A percentile compares a stretch with the other conserved stretches of the same genome.
phyloP scores from a whole-genome alignment of 306 rosid species.

The Betula pendula region DNA sequence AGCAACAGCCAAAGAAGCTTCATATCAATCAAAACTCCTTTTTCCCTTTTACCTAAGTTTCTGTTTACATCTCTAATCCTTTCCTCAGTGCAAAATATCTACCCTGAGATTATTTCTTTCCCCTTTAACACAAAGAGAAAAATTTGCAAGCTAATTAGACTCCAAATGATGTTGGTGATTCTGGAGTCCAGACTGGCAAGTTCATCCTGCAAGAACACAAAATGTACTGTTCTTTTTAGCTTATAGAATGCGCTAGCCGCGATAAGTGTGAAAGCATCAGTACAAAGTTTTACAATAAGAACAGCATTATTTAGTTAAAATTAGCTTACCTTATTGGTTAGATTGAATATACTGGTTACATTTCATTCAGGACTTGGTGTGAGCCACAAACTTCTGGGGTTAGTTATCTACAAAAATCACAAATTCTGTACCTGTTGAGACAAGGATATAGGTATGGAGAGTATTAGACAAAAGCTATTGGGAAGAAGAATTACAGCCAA shows the following conservation, averaged over 20 bases:
- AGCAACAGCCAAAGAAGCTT: constrained; percentile 38
- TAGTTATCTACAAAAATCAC: constrained; percentile 32
- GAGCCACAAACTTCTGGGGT: constrained; percentile 29
- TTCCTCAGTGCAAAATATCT: constrained; percentile 11
- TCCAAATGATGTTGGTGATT: constrained; percentile 18
- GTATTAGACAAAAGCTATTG: constrained; percentile 28
- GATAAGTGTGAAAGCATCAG: neutral
- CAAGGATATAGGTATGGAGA: constrained; percentile 25
- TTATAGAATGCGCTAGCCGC: neutral
- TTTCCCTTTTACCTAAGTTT: constrained; percentile 45
- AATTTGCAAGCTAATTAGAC: constrained; percentile 3
- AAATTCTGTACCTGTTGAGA: constrained; percentile 39
- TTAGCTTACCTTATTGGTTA: constrained; percentile 31
- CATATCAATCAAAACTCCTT: constrained; percentile 42
- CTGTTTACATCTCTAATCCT: constrained; percentile 45
- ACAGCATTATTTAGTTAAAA: neutral
- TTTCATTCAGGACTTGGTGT: constrained; percentile 17
- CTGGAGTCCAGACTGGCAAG: constrained; percentile 7
- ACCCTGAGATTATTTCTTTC: constrained; percentile 19
- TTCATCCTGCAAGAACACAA: constrained; percentile 42
- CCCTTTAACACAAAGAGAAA: constrained; percentile 20
- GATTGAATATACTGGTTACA: constrained; percentile 19
- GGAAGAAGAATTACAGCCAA: constrained; percentile 31
- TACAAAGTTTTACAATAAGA: neutral
- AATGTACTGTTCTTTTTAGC: neutral